Percentiles rank a stretch among this genome's conserved stretches.
These are phyloP conservation scores for Heimioporus retisporus DNA, from an alignment of 1,284 basidiomycete species.

Conservation along the genomic window DNA sequence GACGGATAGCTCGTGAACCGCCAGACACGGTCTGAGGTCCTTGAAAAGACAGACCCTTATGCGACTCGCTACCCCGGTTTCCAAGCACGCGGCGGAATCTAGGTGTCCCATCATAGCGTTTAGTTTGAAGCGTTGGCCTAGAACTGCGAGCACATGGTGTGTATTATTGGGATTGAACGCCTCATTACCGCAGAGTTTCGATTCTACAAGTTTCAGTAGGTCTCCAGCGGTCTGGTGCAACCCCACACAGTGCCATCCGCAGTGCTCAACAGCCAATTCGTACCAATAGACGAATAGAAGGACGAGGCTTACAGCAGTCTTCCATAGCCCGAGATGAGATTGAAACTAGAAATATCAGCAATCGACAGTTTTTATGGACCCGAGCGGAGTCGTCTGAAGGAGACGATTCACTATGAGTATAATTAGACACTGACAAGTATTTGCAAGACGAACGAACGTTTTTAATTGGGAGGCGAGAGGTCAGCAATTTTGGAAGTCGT, in stretches of 20 bases:
- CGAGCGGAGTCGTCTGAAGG: too few relatives aligned
- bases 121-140: constrained; percentile 21
- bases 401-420: too few relatives aligned
- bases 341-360: too few relatives aligned
- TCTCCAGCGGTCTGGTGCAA: neutral
- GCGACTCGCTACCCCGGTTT: constrained; percentile 15
- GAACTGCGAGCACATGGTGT: constrained; percentile 9
- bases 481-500: constrained; percentile 9
- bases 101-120: constrained; percentile 15
- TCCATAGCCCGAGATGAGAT: too few relatives aligned
- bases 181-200: neutral
- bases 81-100: constrained; percentile 2
- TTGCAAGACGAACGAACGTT: neutral
- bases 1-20: constrained; percentile 21
- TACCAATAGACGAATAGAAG: too few relatives aligned
- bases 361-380: too few relatives aligned
- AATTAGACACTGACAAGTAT: too few relatives aligned
- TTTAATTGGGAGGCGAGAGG: neutral
- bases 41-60: constrained; percentile 13
- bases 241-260: constrained; percentile 3
- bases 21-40: constrained; percentile 13
- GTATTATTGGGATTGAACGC: neutral
- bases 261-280: too few relatives aligned
- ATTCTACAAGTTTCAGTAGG: neutral
- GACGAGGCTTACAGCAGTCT: too few relatives aligned